Base-by-base conservation (phyloP, 306 rosid genomes). In the Lagenaria siceraria region DNA sequence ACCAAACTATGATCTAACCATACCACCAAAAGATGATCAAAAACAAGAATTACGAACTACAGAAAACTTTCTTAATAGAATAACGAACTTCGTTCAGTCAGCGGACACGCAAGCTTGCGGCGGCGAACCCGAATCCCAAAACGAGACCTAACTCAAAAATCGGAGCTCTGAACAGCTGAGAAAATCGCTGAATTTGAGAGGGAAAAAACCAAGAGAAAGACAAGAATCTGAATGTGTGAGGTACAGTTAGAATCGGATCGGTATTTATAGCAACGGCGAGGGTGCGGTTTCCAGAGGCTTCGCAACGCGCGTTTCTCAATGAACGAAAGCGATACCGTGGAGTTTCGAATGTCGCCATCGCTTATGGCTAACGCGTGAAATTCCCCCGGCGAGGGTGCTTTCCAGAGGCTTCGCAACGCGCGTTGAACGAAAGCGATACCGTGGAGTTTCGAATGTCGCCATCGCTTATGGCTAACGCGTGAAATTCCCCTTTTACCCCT, bases 41-140 rank as follows among this genome's bases (percentile, higher is more conserved):
- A 42, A 55, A 14, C 40, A 48, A 78, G 40, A 60, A 69, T 29
- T 40, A 65, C 10, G 61, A 82, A 69, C 71, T 64, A 65, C 55
- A 77, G 55, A 61, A 80, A 61, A 25, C 40, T 81, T 38, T 68
- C 78, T 71, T 29, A 71, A 61, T 27, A 76, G 81, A 81, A 81
- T 29, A 79, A 85, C 88, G 84, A 85, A 85, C 86, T 80, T 77
- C 80, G 55, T 78, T 76, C 88, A 78, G 76, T 66, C 82, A 31
- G 87, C 59, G 36, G 63, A 74, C n/a, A 62, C 71, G 78, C 58
- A 82, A 25, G 77, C 85, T 25, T 21, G 79, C 43, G 11, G 78
- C 43, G 8, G 9, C 2, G 55, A 72, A 70, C 66, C 63, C 61
- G 61, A 73, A 53, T 72, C 63, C 70, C 46, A 48, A 53, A 74